Evolutionary conservation across 805 yeast species (phyloP).

Genomic region (Metschnikowia vanudenii): DNA sequence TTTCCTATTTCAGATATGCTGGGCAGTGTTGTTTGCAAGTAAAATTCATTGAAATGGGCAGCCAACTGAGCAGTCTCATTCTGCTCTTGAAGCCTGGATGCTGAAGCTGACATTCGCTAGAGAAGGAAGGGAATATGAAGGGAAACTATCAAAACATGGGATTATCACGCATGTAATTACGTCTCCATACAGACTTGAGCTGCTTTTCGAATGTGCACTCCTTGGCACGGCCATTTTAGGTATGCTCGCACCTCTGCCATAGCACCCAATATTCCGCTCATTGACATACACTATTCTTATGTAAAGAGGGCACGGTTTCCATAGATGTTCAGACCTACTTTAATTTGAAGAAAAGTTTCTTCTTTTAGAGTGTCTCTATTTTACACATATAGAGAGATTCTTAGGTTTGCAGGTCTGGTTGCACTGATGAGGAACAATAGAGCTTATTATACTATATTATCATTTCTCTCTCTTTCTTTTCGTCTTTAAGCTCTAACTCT

Average conservation of each 20-base stretch:
- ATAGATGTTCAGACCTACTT: too few relatives aligned
- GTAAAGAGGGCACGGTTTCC: too few relatives aligned
- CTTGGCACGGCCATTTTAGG: background rate
- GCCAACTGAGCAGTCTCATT: conserved; percentile 54
- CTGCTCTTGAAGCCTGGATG: conserved; percentile 28
- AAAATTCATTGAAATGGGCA: conserved; percentile 61
- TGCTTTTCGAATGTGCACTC: conserved; percentile 8
- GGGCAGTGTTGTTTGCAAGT: conserved; percentile 42
- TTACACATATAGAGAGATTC: too few relatives aligned
- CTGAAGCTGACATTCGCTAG: conserved; percentile 15
- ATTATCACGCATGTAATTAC: background rate
- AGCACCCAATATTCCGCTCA: background rate
- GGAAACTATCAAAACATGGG: background rate
- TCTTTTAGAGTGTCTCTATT: too few relatives aligned
- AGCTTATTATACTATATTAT: too few relatives aligned
- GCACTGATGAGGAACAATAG: too few relatives aligned
- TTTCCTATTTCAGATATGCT: conserved; percentile 73
- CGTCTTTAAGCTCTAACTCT: too few relatives aligned
- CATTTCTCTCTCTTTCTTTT: too few relatives aligned
- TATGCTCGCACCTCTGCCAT: background rate
- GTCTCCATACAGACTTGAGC: background rate
- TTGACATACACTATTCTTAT: too few relatives aligned
- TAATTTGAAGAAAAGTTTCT: too few relatives aligned
- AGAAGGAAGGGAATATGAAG: background rate
- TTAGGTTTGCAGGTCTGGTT: too few relatives aligned